Percentiles rank a stretch among this genome's conserved stretches.
Evolutionary conservation across 495 filamentous ascomycete genomes (phyloP).

Genomic region (Physcia stellaris): DNA sequence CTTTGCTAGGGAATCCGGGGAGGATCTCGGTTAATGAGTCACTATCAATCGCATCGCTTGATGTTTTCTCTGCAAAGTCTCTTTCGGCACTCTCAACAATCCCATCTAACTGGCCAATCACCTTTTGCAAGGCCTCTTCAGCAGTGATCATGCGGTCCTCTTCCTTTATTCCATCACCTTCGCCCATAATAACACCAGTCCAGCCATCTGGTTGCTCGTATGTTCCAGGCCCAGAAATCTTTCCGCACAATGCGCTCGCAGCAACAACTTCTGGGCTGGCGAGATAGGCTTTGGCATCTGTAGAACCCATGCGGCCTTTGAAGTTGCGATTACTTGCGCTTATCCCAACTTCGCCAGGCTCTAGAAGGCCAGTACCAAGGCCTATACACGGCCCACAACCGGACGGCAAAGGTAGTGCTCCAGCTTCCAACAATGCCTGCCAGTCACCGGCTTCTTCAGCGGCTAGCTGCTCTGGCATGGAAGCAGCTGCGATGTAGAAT

Average conservation of each 20-base stretch:
- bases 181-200: constrained; percentile 51
- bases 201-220: constrained; percentile 59
- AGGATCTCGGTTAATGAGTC: constrained; percentile 31
- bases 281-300: constrained; percentile 75
- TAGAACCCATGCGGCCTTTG: constrained; percentile 82
- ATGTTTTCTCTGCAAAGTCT: constrained; percentile 20
- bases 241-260: constrained; percentile 67
- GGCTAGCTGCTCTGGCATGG: constrained; percentile 58
- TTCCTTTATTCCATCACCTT: constrained; percentile 50
- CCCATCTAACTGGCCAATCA: constrained; percentile 51
- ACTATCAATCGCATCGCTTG: constrained; percentile 15
- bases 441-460: constrained; percentile 80
- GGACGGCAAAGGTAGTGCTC: constrained; percentile 58
- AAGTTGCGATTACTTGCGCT: constrained; percentile 83
- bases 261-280: constrained; percentile 86
- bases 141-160: constrained; percentile 48
- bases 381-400: constrained; percentile 90
- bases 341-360: constrained; percentile 82
- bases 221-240: constrained; percentile 67
- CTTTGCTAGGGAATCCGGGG: constrained; percentile 37
- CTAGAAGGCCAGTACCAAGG: constrained; percentile 68
- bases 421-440: constrained; percentile 70
- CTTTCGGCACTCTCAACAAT: constrained; percentile 41
- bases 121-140: constrained; percentile 53
- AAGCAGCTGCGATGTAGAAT: constrained; percentile 88